Percentiles rank a stretch among this genome's conserved stretches.
Evolutionary conservation across 192 early-diverging fungal genomes (phyloP).

Genomic region (Podila epigama): DNA sequence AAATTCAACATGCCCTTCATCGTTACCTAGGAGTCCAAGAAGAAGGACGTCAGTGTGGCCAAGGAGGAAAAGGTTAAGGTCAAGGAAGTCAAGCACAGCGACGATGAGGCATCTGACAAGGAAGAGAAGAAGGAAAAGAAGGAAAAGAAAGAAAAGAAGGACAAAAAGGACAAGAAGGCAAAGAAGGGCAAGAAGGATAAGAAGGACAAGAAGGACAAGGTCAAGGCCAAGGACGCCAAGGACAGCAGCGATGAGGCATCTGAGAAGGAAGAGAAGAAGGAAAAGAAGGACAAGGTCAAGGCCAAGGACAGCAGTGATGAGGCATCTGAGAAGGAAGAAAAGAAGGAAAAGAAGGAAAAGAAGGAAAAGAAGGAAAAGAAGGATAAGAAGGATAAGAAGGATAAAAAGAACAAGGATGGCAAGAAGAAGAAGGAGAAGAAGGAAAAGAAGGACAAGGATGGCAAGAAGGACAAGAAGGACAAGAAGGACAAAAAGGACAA

Average conservation of each 20-base stretch:
- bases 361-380: not conserved
- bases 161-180: not conserved
- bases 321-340: not conserved
- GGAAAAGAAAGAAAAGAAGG: not conserved
- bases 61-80: constrained; percentile 24
- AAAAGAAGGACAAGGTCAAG: not conserved
- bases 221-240: not conserved
- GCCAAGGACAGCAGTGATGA: constrained; percentile 12
- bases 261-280: not conserved
- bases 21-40: not conserved
- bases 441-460: not conserved
- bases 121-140: not conserved
- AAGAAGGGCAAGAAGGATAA: not conserved
- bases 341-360: not conserved
- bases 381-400: not conserved
- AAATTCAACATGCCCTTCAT: not conserved
- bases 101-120: not conserved
- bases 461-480: not conserved
- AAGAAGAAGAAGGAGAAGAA: not conserved
- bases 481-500: not conserved
- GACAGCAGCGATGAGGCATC: not conserved
- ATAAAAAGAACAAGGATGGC: not conserved
- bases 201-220: not conserved
- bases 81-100: constrained; percentile 25
- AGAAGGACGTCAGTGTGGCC: constrained; percentile 4